Evolutionary conservation across 495 filamentous ascomycete genomes (phyloP), one percentile per base, ranked within the genome.

Genomic region (Xylona heveae): DNA sequence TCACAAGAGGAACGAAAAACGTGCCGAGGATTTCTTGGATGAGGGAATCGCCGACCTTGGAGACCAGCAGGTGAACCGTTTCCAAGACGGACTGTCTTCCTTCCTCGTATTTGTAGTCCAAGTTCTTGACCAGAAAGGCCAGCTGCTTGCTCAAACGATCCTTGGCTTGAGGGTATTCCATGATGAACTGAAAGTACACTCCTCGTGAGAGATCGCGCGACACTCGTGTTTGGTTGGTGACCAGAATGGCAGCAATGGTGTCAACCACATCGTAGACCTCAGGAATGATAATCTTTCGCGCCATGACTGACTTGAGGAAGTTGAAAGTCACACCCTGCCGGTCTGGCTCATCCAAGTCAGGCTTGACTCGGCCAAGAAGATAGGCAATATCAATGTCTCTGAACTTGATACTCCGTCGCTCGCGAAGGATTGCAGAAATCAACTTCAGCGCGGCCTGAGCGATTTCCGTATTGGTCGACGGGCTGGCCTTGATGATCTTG

Each of bases 41-140:
- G 23, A 85, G 61, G 19, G 82, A 73, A 13, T 78, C 67, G 5
- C 73, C 70, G 5, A 80, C 68, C 49, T 92, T 95, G 18, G 70
- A 71, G 12, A 93, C 52, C 10, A 97, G 54, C 30, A 84, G 58
- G 45, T 94, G 68, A 29, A 92, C 61, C 19, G 78, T 68, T 52
- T 97, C 88, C 65, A 97, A 76, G 16, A 92, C 74, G 0, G 82
- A 93, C 39, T 88, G 66, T 15, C 88, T 67, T 17, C 88, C 88
- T 22, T 85, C 74, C 38, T 77, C 71, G 41, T 84, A 68, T 30
- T 83, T 71, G 52, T 92, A 97, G 23, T 85, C 73, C 35, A 97
- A 61, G 41, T 97, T 97, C 39, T 77, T 74, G 17, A 84, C 68
- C 23, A 95, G 61, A 54, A 95, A 95, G 28, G 57, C 66, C 28